A percentile compares a stretch with the other conserved stretches of the same genome.
phyloP scores from a whole-genome alignment of 176 grass and related monocot genomes.

The Otatea glauca region DNA sequence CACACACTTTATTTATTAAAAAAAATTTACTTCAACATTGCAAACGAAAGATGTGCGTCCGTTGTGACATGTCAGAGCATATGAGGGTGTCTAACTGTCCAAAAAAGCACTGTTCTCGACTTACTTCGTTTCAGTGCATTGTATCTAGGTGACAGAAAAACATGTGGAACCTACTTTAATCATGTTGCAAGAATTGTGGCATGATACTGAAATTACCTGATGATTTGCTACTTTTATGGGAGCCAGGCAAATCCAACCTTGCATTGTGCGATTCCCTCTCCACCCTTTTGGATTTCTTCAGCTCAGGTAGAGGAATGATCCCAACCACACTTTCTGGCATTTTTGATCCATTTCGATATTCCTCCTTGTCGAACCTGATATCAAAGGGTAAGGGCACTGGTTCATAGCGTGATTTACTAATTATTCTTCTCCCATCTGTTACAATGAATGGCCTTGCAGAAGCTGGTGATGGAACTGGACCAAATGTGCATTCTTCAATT shows the following conservation, averaged over 20 bases:
- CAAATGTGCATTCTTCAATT: conserved; percentile 80
- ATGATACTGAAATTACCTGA: conserved; percentile 58
- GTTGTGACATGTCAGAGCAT: neutral
- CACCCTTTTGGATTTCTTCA: conserved; percentile 63
- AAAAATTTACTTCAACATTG: conserved; percentile 13
- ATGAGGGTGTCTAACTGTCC: neutral
- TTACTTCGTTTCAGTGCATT: conserved; percentile 15
- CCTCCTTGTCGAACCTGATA: conserved; percentile 43
- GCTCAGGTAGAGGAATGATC: conserved; percentile 52
- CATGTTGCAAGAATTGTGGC: conserved; percentile 21
- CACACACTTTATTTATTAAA: conserved; percentile 23
- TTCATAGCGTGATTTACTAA: conserved; percentile 74
- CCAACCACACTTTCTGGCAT: conserved; percentile 51
- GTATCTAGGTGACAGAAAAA: conserved; percentile 30
- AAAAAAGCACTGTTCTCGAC: conserved; percentile 16
- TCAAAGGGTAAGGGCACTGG: conserved; percentile 45
- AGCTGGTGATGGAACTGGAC: conserved; percentile 60
- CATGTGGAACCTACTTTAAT: conserved; percentile 3
- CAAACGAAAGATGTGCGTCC: neutral
- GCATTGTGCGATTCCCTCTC: conserved; percentile 24
- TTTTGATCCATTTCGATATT: conserved; percentile 25
- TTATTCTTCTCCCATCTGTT: conserved; percentile 76
- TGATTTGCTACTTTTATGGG: conserved; percentile 45
- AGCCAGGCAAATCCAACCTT: conserved; percentile 30
- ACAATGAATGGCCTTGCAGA: conserved; percentile 68